Base-by-base conservation (phyloP, 176 grass and related monocot species). In the Puya raimondii region DNA sequence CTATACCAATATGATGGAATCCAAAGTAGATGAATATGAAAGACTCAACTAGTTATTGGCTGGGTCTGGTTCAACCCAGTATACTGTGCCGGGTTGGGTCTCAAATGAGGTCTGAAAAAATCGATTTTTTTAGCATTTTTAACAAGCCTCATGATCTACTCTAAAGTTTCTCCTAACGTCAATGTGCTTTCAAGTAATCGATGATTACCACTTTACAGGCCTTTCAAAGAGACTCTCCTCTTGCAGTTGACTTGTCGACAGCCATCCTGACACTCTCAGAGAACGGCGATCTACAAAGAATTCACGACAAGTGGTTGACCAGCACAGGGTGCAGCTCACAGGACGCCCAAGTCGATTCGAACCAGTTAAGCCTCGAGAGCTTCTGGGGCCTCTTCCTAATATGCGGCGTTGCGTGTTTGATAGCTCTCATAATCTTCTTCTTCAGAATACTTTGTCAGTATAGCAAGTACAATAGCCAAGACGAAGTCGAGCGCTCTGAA, bases 331-430 rank as follows among this genome's bases (percentile, higher is more conserved):
- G 89, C 69, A 52, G 50, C 11, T 66, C 84, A 48, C 54, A 75
- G 73, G 14, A 15, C 56, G 48, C 2, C 23, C 70, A 66, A 51
- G 26, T 80, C 11, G 74, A 54, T 65, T 27, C 63, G 29, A 82
- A 81, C 77, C 68, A 65, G 20, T 81, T 92, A 27, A 88, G 71
- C 66, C 80, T 92, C 7, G 9, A 64, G 29, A 90, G 84, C 80
- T 97, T 97, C 78, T 85, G 84, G 77, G 94, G 89, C 23, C 89
- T 97, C 69, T 97, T 97, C 83, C 79, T 97, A 50, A 83, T 97
- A 25, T 86, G 61, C 68, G 94, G 89, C 63, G 16, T 82, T 3
- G 84, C 89, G 0, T 92, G 94, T 72, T 58, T 88, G 65, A 3
- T 90, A 50, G 86, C 94, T 2, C 71, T 97, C 9, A 52, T 86